phyloP scores from a whole-genome alignment of 1,139 yeast species.

The Lodderomyces oxycetoniae region DNA sequence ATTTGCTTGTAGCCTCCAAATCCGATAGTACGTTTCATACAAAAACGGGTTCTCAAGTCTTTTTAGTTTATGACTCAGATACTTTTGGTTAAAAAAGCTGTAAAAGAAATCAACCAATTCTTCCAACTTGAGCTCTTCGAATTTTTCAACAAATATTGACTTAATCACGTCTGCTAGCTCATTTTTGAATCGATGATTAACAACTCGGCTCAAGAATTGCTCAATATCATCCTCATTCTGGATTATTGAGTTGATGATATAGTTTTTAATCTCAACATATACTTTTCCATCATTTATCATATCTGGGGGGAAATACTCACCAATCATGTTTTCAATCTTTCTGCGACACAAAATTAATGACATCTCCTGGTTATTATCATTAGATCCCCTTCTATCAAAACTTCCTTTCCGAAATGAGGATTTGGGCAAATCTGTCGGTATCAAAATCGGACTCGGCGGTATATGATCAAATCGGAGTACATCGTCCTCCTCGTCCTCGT shows the following conservation, averaged over 20 bases:
- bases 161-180: conserved; percentile 15
- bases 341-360: conserved; percentile 8
- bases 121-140: conserved; percentile 18
- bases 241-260: conserved; percentile 14
- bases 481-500: conserved; percentile 5
- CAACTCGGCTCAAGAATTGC: conserved; percentile 11
- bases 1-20: conserved; percentile 14
- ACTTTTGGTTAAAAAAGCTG: conserved; percentile 6
- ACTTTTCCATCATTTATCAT: conserved; percentile 9
- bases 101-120: conserved; percentile 13
- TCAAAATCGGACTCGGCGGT: conserved; percentile 14
- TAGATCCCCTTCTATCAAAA: conserved; percentile 1
- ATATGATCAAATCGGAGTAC: conserved; percentile 6
- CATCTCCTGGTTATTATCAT: background rate
- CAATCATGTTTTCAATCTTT: conserved; percentile 11
- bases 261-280: conserved; percentile 11
- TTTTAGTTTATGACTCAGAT: too few species aligned
- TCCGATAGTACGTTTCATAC: conserved; percentile 13
- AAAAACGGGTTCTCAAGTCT: conserved; percentile 9
- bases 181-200: conserved; percentile 11
- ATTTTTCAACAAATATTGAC: conserved; percentile 18
- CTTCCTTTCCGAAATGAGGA: conserved; percentile 11
- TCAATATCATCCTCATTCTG: conserved; percentile 14
- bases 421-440: conserved; percentile 11
- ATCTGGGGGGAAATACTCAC: conserved; percentile 11